Base-by-base conservation (phyloP, 345 rosid species). In the Noccaea bulbosa region DNA sequence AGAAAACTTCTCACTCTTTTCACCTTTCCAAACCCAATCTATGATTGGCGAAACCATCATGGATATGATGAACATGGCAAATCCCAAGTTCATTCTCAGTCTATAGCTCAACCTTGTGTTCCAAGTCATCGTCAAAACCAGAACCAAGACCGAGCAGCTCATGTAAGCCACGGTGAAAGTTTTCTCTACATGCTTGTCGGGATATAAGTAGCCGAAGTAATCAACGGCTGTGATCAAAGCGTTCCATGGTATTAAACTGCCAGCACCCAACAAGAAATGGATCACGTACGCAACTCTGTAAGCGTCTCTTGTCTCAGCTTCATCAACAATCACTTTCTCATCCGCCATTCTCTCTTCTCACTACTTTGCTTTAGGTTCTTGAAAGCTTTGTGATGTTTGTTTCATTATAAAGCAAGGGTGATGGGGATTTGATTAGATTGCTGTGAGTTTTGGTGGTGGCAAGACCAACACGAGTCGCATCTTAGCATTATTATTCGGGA, bases 211-310 rank as follows among this genome's bases (percentile, higher is more conserved):
- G 20, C 88, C 77, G 14, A 93, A 93, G 78, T 91, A 91, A 81
- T 93, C 97, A 17, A 86, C 83, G 12, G 96, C 97, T 1, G 93
- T 93, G 80, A 93, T 93, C 47, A 86, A 89, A 65, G 93, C 85
- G 71, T 93, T 93, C 97, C 99, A 93, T 1, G 99, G 99, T 71
- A 89, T 93, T 75, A 93, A 82, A 81, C 89, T 91, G 38, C 96
- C 97, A 12, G 91, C 95, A 49, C 99, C 99, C 35, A 93, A 86
- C 72, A 93, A 73, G 84, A 89, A 91, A 80, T 93, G 95, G 72
- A 91, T 85, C 65, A 83, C 70, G 66, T 91, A 93, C 37, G 95
- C 96, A 30, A 84, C 69, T 79, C 71, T 87, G 81, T 65, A 91
- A 53, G 85, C 64, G 77, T 91, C 97, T 78, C 73, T 83, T 51